Conservation (phyloP, 2,329 filamentous ascomycete genomes). For the Ophiostoma angusticollis region DNA sequence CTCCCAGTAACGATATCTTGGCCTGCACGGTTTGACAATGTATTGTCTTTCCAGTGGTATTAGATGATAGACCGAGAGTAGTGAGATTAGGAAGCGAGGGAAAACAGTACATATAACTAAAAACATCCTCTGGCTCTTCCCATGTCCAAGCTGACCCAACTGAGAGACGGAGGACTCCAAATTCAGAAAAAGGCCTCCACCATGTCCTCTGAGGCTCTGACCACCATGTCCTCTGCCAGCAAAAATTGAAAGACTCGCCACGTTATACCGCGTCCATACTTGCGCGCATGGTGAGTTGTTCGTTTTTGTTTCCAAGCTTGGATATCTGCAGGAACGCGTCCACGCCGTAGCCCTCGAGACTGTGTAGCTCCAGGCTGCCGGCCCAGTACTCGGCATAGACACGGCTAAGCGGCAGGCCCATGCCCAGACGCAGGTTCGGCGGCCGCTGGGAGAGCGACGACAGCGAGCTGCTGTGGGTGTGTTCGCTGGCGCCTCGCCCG, state of each 20-base stretch:
- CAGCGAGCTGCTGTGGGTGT: constrained; percentile 45
- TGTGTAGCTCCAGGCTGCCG: constrained; percentile 80
- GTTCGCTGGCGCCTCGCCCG: constrained; percentile 18
- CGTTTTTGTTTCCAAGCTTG: constrained; percentile 94
- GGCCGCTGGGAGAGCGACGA: constrained; percentile 69
- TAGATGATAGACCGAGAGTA: no score
- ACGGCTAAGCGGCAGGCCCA: constrained; percentile 84
- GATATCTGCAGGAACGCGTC: constrained; percentile 95
- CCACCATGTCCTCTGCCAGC: no score
- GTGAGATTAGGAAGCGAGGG: no score
- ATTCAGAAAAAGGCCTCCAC: no score
- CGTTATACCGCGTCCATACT: constrained; percentile 60
- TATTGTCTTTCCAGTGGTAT: no score
- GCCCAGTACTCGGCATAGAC: constrained; percentile 99
- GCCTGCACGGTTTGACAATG: no score
- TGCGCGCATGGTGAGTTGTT: constrained; percentile 70
- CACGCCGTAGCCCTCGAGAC: constrained; percentile 86
- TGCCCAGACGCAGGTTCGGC: constrained; percentile 76
- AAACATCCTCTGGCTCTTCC: no score
- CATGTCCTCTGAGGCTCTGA: no score
- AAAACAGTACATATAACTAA: no score
- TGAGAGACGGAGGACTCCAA: no score
- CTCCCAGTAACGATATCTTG: no score
- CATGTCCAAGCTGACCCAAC: no score
- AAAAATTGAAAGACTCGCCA: neutral